Conservation (phyloP, 768 basidiomycete genomes). For the Gloeophyllum trabeum region DNA sequence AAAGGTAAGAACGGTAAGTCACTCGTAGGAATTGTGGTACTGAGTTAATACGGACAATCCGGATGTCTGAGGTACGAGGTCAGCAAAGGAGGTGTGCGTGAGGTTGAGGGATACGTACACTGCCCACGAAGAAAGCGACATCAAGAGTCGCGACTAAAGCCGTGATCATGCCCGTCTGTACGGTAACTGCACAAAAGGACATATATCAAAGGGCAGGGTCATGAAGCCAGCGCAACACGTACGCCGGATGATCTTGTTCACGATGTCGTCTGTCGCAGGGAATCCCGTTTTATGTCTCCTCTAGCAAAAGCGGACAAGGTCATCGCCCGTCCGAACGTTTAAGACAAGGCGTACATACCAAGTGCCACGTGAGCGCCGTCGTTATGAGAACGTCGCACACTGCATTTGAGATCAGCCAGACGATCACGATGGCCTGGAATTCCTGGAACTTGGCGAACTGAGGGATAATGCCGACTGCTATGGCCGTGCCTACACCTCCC, state of each 20-base stretch:
- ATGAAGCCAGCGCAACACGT: too few relatives aligned
- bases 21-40: too few relatives aligned
- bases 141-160: conserved; percentile 22
- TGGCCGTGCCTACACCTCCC: too few relatives aligned
- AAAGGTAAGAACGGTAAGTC: too few relatives aligned
- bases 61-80: too few relatives aligned
- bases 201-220: neutral
- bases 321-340: neutral
- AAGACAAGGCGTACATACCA: too few relatives aligned
- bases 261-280: conserved; percentile 22
- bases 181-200: conserved; percentile 24
- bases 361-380: conserved; percentile 23
- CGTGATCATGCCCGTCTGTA: conserved; percentile 28
- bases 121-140: conserved; percentile 15
- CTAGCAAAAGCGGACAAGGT: conserved; percentile 13
- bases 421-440: conserved; percentile 19
- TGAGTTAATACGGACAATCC: too few relatives aligned
- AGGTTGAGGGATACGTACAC: too few relatives aligned
- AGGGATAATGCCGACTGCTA: conserved; percentile 18
- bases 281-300: conserved; percentile 23
- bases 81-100: too few relatives aligned
- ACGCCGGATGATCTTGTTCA: conserved; percentile 22
- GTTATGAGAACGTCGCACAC: conserved; percentile 38
- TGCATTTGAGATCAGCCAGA: conserved; percentile 35
- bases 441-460: conserved; percentile 17